These are phyloP conservation scores for Diaporthe batatas DNA, from an alignment of 2,329 filamentous ascomycete species.

Conservation along the genomic window DNA sequence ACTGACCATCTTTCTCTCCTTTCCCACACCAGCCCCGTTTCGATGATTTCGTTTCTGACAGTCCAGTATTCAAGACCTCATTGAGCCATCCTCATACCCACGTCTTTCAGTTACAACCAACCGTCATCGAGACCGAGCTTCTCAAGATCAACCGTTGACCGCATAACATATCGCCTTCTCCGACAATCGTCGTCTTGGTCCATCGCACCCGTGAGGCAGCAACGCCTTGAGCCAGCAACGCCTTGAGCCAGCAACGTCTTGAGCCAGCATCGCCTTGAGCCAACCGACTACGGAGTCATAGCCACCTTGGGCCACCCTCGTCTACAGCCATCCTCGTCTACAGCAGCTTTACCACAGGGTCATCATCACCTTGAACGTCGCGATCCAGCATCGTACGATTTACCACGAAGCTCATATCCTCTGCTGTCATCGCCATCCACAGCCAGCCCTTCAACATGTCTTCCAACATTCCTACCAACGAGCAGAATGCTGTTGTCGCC, in stretches of 20 bases:
- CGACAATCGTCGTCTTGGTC: too few species aligned
- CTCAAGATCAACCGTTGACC: background rate
- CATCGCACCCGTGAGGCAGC: too few species aligned
- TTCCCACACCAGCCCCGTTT: background rate
- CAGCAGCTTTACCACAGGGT: background rate
- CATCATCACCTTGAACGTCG: background rate
- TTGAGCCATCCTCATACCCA: background rate
- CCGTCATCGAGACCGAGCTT: too few species aligned
- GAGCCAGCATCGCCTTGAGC: background rate
- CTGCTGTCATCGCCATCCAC: too few species aligned
- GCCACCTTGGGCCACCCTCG: background rate
- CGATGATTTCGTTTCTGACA: background rate
- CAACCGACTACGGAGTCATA: background rate
- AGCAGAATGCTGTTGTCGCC: background rate
- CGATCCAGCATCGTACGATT: too few species aligned
- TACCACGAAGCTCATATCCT: too few species aligned
- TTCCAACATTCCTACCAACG: background rate
- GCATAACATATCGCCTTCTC: background rate
- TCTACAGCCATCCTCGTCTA: background rate
- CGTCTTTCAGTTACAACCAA: background rate
- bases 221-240: too few species aligned
- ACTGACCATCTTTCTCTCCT: background rate
- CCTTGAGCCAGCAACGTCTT: background rate
- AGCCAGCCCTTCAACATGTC: conserved; percentile 7
- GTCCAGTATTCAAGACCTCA: background rate